Base-by-base conservation (phyloP, 352 stramenopile species). In the Phytophthora lateralis region DNA sequence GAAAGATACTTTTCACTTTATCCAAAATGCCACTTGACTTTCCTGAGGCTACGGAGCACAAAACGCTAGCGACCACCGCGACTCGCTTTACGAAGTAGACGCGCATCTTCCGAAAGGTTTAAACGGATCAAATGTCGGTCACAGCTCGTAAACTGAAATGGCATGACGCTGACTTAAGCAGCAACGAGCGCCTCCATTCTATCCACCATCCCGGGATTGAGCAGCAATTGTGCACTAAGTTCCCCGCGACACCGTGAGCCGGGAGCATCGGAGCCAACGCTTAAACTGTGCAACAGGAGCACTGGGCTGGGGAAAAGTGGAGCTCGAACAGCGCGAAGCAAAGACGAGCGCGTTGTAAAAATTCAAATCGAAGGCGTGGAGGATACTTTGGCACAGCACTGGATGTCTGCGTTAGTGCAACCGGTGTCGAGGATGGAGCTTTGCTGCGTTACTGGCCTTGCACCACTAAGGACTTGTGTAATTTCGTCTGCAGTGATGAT, bases 1-100 rank as follows among this genome's bases (percentile, higher is more conserved):
- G 42, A 17, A 66, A 55, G 10, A 66, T 17, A 29, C 11, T 24
- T 26, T 66, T 66, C 14, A 66, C 50, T 18, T 51, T 55, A 26
- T 66, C 59, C 14, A 66, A 18, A n/a, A 66, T 41, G 6, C 50
- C 58, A n/a, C n/a, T 53, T 3, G 49, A 5, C 6, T 66, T 35
- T 12, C 42, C 41, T 10, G 20, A 60, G 6, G 34, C 18, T 15
- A 42, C 27, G 14, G 34, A 24, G 12, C 17, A 60, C 17, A 60
- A 42, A 2, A 43, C 3, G 12, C 39, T 55, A 21, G 24, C 30
- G n/a, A 18, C 12, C 27, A 60, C 15, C 1, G 34, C 26, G n/a
- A 18, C 30, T 43, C 14, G 11, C 27, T 42, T 8, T 5, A 54
- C 18, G 2, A 38, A 60, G 20, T 38, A 9, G 10, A 35, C 11